Evolutionary conservation across 2,329 filamentous ascomycete genomes (phyloP), one percentile per base, ranked within the genome.

Genomic region (Blastomyces parvus): DNA sequence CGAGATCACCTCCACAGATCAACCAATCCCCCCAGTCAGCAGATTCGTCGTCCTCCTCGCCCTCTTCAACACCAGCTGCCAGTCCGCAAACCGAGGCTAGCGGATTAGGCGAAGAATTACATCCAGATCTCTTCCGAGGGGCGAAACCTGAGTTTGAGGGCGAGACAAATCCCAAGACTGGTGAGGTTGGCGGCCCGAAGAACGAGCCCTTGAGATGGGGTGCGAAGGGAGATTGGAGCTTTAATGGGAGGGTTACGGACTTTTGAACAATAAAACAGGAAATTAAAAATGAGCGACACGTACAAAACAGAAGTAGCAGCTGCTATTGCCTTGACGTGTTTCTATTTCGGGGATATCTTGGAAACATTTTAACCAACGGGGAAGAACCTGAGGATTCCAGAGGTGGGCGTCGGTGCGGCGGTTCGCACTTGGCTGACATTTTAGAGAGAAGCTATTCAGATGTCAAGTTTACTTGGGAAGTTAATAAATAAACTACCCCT

Each of bases 141-240:
- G 88, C 91, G 53, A 84, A 87, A 70, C 92, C 94, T 1, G 93
- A 97, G 78, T 99, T 99, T 70, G 87, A 93, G 69, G 94, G 94
- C 64, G 92, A 97, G 62, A 83, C 81, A 62, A 97, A 99, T 75
- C 94, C 94, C 2, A 88, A 88, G 81, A 99, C 94, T 1, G 94
- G 94, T 30, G 94, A 99, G 81, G 86, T 97, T 13, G 94, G 94
- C 6, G 94, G 94, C 0, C 94, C 94, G 6, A 99, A 97, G 86
- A 97, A 96, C 73, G 93, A 99, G 77, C 94, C 94, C 60, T 73
- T 97, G 73, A 80, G 92, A 70, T 97, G 93, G 93, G 91, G 91
- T 0, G 80, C 82, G 22, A 74, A 71, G 0, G 87, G 90, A 0
- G 87, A 89, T 74, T 99, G 92, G 88, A 97, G 91, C 74, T 99